Base-by-base conservation (phyloP, 768 basidiomycete species). In the Aureoboletus auriporus region DNA sequence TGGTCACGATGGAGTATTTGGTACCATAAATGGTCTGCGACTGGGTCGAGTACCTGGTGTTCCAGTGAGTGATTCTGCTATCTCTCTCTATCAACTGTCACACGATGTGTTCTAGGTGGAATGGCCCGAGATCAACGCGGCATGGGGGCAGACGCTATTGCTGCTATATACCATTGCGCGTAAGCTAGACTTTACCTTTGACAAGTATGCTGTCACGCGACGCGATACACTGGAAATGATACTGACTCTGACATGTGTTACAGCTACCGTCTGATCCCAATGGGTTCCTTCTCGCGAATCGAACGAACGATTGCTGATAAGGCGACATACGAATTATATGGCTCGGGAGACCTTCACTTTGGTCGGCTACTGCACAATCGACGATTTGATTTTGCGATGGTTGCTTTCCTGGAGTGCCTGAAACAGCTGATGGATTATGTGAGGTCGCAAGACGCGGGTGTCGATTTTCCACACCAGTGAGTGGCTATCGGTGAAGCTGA, bases 121-220 rank as follows among this genome's bases (percentile, higher is more conserved):
- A 63, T 99, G 94, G 94, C 82, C 91, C 3, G 96, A 99, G 69
- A 93, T 98, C 65, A 98, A 98, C 62, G 96, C 96, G 10, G 96
- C 96, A 14, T 96, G 95, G 93, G 96, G 96, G 2, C 87, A 96
- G 63, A 91, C 94, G 0, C 73, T 95, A n/a, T 75, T 98, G 14
- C 75, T 98, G 47, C 71, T 97, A 31, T 89, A 95, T 61, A 92
- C 92, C 7, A 81, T 99, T 42, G 92, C 92, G 10, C 77, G 87
- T 47, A 99, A 97, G 68, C 80, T 96, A 12, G 93, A 92, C 52
- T 91, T 84, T 60, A 81, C 80, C 5, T 97, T 96, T 57, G 84
- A 87, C 60, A 82, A 82, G 93, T 93, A 68, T 56, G 82, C 58
- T 36, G 27, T 35, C 17, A 10, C 10, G 13, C 13, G 37, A 43